A percentile compares a stretch with the other conserved stretches of the same genome.
phyloP scores from a whole-genome alignment of 163 green algal genomes.

The Coccomyxa subellipsoidea region DNA sequence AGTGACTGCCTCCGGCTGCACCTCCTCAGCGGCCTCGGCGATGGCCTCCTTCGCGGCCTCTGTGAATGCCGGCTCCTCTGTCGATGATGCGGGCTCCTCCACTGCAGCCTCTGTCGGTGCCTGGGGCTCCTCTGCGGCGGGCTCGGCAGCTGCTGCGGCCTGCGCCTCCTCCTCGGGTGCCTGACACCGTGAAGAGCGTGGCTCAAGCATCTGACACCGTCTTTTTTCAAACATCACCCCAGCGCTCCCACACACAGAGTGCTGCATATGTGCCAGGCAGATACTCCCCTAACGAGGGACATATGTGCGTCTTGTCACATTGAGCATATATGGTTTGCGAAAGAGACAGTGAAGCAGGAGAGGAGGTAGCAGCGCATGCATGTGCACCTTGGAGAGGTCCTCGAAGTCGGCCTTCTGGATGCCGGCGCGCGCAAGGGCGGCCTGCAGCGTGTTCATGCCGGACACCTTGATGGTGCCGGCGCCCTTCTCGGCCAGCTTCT shows the following conservation, averaged over 20 bases:
- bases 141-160: not conserved
- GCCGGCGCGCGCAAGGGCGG: slow-evolving; percentile 33
- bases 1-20: slow-evolving; percentile 14
- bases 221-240: too few species aligned
- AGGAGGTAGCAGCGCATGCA: too few species aligned
- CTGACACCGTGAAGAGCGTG: not conserved
- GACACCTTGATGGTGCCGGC: not conserved
- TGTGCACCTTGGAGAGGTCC: slow-evolving; percentile 3
- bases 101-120: slow-evolving; percentile 3
- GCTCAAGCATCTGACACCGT: too few species aligned
- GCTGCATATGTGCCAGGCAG: too few species aligned
- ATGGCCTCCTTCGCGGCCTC: not conserved
- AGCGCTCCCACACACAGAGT: too few species aligned
- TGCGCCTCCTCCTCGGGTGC: not conserved
- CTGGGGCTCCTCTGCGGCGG: not conserved
- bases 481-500: slow-evolving; percentile 10
- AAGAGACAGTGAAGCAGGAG: too few species aligned
- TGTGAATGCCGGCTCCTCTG: slow-evolving; percentile 16
- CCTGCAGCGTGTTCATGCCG: slow-evolving; percentile 17
- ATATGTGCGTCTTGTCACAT: too few species aligned
- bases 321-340: too few species aligned
- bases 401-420: slow-evolving; percentile 30
- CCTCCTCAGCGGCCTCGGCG: not conserved
- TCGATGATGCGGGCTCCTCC: not conserved
- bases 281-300: too few species aligned